These are phyloP conservation scores for Fusarium nygamai DNA, from an alignment of 2,329 filamentous ascomycete genomes.

Conservation along the genomic window DNA sequence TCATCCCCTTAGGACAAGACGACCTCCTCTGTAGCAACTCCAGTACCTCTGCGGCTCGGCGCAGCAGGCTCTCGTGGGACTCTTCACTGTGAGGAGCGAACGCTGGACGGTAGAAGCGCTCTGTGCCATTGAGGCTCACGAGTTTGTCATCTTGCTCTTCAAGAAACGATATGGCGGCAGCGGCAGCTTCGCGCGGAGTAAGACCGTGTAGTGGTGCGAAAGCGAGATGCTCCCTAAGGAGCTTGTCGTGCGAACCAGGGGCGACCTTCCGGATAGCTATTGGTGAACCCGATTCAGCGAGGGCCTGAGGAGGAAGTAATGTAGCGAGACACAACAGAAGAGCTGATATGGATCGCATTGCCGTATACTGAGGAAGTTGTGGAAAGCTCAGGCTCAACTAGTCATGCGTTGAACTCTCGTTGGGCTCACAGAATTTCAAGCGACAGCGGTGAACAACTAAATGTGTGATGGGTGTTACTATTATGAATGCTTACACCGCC, in stretches of 20 bases:
- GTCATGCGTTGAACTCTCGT: neutral
- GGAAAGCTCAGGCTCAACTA: neutral
- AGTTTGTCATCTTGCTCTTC: slow-evolving; percentile 42
- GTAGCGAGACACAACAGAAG: slow-evolving; percentile 58
- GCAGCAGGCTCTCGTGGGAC: slow-evolving; percentile 46
- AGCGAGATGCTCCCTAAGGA: slow-evolving; percentile 73
- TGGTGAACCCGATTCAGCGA: slow-evolving; percentile 55
- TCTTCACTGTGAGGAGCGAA: slow-evolving; percentile 59
- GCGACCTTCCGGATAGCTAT: slow-evolving; percentile 78
- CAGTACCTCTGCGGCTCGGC: slow-evolving; percentile 58
- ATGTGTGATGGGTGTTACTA: neutral
- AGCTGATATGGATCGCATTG: slow-evolving; percentile 53
- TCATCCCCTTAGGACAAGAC: slow-evolving; percentile 75
- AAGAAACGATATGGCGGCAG: slow-evolving; percentile 45
- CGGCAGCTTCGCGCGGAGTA: slow-evolving; percentile 43
- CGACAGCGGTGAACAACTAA: slow-evolving; percentile 18
- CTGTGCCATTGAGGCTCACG: slow-evolving; percentile 23
- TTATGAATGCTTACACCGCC: slow-evolving; percentile 25
- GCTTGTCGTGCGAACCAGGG: slow-evolving; percentile 76
- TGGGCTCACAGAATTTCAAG: neutral
- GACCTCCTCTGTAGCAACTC: slow-evolving; percentile 64
- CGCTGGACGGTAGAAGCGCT: slow-evolving; percentile 56
- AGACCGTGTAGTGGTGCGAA: slow-evolving; percentile 51
- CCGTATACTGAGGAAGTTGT: neutral
- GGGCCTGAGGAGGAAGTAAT: slow-evolving; percentile 52